Evolutionary conservation across 129 eudicot genomes (phyloP).

Genomic region (Centaurea solstitialis): DNA sequence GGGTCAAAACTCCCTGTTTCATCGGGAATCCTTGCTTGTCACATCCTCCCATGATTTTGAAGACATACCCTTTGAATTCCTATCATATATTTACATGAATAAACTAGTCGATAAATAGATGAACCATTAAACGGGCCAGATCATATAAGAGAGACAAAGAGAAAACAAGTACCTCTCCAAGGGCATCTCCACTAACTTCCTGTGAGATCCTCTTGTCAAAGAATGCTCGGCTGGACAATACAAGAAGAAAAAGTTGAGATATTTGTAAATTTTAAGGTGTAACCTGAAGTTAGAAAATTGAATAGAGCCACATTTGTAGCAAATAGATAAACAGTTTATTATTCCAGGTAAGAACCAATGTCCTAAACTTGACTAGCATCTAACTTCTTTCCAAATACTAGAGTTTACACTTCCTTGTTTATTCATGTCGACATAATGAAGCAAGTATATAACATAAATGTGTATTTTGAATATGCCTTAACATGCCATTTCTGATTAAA

Average conservation of each 20-base stretch:
- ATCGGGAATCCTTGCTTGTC: conserved; percentile 87
- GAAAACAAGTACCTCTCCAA: conserved; percentile 59
- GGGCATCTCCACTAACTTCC: conserved; percentile 78
- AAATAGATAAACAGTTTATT: too few relatives aligned
- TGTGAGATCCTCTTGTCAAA: conserved; percentile 95
- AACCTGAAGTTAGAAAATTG: background rate
- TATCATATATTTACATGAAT: background rate
- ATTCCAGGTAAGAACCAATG: background rate
- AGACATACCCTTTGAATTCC: conserved; percentile 78
- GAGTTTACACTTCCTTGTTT: too few relatives aligned
- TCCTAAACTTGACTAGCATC: background rate
- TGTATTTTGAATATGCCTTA: background rate
- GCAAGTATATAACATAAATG: background rate
- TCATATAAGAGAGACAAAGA: background rate
- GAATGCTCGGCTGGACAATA: conserved; percentile 62
- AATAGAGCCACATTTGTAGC: background rate
- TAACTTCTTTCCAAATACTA: too few relatives aligned
- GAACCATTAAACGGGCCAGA: background rate
- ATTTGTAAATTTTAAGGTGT: background rate
- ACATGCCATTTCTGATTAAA: background rate
- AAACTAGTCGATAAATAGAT: background rate
- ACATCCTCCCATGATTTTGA: conserved; percentile 88
- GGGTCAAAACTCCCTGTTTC: conserved; percentile 86
- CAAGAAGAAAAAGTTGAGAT: background rate
- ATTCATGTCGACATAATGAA: background rate